Evolutionary conservation across 352 stramenopile genomes (phyloP).

Genomic region (Globisporangium rhizosaccharum): DNA sequence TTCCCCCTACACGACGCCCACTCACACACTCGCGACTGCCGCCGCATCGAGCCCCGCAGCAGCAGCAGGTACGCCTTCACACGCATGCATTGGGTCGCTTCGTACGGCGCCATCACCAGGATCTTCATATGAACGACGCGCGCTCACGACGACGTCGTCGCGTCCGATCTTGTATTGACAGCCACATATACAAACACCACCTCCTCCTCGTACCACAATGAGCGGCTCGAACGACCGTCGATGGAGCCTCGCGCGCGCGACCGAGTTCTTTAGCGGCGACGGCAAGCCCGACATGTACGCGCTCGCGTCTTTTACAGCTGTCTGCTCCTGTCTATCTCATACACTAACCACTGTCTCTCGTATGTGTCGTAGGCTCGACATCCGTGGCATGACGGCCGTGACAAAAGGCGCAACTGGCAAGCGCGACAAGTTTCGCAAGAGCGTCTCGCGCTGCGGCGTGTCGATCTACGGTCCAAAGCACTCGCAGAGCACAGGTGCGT

Average conservation of each 20-base stretch:
- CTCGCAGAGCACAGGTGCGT: slow-evolving; percentile 38
- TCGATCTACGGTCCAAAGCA: slow-evolving; percentile 87
- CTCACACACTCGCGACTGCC: too few species aligned
- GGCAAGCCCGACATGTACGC: slow-evolving; percentile 83
- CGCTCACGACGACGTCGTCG: too few species aligned
- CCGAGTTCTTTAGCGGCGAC: slow-evolving; percentile 86
- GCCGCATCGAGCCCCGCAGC: too few species aligned
- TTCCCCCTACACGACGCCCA: too few species aligned
- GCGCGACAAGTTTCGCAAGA: slow-evolving; percentile 87
- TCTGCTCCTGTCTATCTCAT: background rate
- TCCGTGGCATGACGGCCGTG: slow-evolving; percentile 82
- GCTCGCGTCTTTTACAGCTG: background rate
- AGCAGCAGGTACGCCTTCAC: too few species aligned
- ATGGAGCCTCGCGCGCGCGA: slow-evolving; percentile 82
- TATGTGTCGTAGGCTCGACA: slow-evolving; percentile 62
- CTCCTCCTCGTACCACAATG: slow-evolving; percentile 19
- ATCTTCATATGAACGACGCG: too few species aligned
- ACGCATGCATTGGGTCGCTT: too few species aligned
- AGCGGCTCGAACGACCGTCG: slow-evolving; percentile 59
- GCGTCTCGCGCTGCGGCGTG: slow-evolving; percentile 76
- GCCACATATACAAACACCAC: too few species aligned
- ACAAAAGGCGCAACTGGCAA: slow-evolving; percentile 82
- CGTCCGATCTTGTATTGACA: too few species aligned
- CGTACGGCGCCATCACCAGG: too few species aligned
- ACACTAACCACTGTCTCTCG: background rate